phyloP scores from a whole-genome alignment of 306 rosid species.

The Hippophae gyantsensis region DNA sequence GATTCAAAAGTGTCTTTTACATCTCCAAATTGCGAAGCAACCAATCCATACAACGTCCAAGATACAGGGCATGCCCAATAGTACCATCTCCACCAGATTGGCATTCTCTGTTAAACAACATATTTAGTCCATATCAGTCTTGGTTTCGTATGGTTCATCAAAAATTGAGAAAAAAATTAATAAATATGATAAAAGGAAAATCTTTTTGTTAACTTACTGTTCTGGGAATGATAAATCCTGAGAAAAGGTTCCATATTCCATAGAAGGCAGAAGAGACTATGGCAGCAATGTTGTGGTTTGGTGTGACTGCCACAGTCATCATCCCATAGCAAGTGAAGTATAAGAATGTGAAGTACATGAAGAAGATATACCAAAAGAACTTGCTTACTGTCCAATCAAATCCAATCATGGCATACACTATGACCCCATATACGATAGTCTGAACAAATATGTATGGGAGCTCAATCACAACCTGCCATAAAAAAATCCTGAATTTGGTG shows the following conservation, averaged over 20 bases:
- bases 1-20: slow-evolving; percentile 5
- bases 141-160: neutral
- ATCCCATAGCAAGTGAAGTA: slow-evolving; percentile 8
- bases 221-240: slow-evolving; percentile 32
- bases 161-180: too few relatives aligned
- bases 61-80: slow-evolving; percentile 32
- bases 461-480: slow-evolving; percentile 10
- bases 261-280: slow-evolving; percentile 28
- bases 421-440: slow-evolving; percentile 3
- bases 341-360: slow-evolving; percentile 8
- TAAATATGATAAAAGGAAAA: neutral
- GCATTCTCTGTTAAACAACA: slow-evolving; percentile 22
- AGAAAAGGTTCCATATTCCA: slow-evolving; percentile 33
- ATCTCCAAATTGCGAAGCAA: slow-evolving; percentile 28
- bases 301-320: slow-evolving; percentile 6
- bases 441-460: slow-evolving; percentile 20
- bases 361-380: slow-evolving; percentile 10
- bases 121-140: neutral
- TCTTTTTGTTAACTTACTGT: slow-evolving; percentile 12
- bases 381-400: slow-evolving; percentile 5
- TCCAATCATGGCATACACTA: slow-evolving; percentile 22
- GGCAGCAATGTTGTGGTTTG: neutral
- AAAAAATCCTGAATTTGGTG: neutral
- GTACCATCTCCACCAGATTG: slow-evolving; percentile 44
- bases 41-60: slow-evolving; percentile 28